Base-by-base conservation (phyloP, 2,329 filamentous ascomycete species). In the Aspergillus spinulosporus region DNA sequence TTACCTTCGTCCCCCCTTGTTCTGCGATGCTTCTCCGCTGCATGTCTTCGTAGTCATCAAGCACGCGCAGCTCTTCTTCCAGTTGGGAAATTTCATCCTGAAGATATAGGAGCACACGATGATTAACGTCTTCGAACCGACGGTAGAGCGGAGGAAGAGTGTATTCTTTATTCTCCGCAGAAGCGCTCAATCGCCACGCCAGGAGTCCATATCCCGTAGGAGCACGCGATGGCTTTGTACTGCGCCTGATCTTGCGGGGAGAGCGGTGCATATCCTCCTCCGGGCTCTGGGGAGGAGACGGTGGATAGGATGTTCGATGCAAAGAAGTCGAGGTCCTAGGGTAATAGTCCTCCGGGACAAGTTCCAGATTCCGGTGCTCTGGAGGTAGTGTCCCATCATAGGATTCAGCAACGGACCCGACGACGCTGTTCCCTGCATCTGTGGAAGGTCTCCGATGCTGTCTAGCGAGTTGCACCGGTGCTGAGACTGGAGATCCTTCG, bases 71-170 rank as follows among this genome's bases (percentile, higher is more conserved):
- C 56, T 92, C 85, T 65, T 91, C 87, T 72, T 96, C 92, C 37
- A 96, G 78, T 64, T 93, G 88, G 31, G 81, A 80, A 14, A 96
- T 84, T 70, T 96, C 90, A 67, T 96, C 91, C 72, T 96, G 92
- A n/a, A 96, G 79, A 60, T 94, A 87, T 0, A 96, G 78, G 2
- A 97, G 76, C 2, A 96, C 76, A 2, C 92, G 86, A 69, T 96
- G 91, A 65, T 94, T 92, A 14, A 96, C 76, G 8, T 84, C 82
- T 68, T 90, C 87, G 66, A 97, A 97, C 55, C 87, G 87, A 43
- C 92, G 85, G 71, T 96, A 96, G 57, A 96, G 82, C 1, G 90
- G 90, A 3, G 72, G 68, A 9, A 73, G 65, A 32, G 55, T 59
- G 29, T 62, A 72, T 62, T 60, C 62, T 7, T 66, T 65, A 44